phyloP scores from a whole-genome alignment of 306 rosid genomes.

The Malus asiatica region DNA sequence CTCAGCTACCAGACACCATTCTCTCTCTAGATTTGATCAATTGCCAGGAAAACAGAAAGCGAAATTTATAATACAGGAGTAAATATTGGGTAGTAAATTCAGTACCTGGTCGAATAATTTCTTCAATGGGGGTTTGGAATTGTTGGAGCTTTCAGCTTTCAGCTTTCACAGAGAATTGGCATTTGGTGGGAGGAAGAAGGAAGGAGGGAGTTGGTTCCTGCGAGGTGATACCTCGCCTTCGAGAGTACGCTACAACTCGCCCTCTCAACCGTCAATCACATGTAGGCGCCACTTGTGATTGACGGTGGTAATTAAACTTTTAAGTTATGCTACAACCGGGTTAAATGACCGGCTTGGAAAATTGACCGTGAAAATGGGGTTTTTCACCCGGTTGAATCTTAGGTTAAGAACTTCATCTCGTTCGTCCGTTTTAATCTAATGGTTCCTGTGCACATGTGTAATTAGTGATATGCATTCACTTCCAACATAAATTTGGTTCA shows the following conservation, averaged over 20 bases:
- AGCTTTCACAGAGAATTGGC: background rate
- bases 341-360: too few relatives aligned
- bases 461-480: too few relatives aligned
- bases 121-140: background rate
- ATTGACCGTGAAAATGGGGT: too few relatives aligned
- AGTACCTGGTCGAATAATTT: conserved; percentile 1
- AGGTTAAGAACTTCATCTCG: too few relatives aligned
- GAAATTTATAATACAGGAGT: background rate
- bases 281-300: too few relatives aligned
- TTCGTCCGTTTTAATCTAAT: too few relatives aligned
- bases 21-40: background rate
- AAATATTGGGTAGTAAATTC: background rate
- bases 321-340: too few relatives aligned
- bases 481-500: background rate
- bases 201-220: too few relatives aligned
- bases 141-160: background rate
- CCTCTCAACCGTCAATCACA: background rate
- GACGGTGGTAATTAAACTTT: too few relatives aligned
- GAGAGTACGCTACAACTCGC: background rate
- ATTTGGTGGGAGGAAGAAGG: background rate
- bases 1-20: too few relatives aligned
- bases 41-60: background rate
- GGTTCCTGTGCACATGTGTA: too few relatives aligned
- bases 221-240: background rate
- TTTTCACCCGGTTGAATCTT: too few relatives aligned